These are phyloP conservation scores for Lanzia echinophila DNA, from an alignment of 2,329 filamentous ascomycete genomes.

Conservation along the genomic window DNA sequence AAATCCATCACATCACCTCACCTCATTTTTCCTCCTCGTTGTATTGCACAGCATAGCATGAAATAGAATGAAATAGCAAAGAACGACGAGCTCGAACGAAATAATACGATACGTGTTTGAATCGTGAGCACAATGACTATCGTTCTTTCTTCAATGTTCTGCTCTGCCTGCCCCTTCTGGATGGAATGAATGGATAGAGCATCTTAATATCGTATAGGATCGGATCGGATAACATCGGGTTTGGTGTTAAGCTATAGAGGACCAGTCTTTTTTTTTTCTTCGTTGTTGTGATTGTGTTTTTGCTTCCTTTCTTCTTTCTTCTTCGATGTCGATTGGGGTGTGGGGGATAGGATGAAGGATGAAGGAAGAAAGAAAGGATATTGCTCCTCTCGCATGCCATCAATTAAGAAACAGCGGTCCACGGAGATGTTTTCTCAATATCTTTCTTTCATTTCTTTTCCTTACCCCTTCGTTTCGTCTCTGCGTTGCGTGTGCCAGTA, in stretches of 20 bases:
- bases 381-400: neutral
- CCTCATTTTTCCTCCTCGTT: no score
- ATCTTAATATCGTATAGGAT: no score
- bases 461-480: neutral
- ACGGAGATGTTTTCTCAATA: constrained; percentile 1
- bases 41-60: no score
- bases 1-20: no score
- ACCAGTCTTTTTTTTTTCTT: neutral
- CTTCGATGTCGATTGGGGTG: no score
- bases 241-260: neutral
- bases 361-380: neutral
- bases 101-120: neutral
- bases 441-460: neutral
- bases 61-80: no score
- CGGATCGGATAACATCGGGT: no score
- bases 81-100: neutral
- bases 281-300: neutral
- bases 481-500: no score
- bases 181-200: no score
- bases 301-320: neutral
- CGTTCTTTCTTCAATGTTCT: no score
- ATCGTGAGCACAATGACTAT: neutral
- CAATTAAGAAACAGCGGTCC: neutral
- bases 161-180: no score
- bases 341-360: neutral